A percentile compares a stretch with the other conserved stretches of the same genome.
Conservation (phyloP, 306 rosid species). For the Cyclanthera cordifolia region DNA sequence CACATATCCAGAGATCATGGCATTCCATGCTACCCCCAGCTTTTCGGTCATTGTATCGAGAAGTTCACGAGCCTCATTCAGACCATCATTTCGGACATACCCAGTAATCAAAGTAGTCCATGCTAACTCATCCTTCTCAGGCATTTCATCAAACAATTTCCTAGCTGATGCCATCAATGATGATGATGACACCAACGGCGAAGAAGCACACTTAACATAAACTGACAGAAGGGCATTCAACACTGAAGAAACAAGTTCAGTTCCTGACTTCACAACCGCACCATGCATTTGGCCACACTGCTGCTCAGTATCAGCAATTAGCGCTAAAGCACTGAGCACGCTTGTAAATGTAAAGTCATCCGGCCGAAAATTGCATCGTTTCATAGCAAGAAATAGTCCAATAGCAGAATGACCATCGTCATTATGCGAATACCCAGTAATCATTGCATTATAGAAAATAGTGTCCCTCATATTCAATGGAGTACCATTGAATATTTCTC, state of each 20-base stretch:
- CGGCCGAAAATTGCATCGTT: background rate
- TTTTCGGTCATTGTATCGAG: slow-evolving; percentile 16
- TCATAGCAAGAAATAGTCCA: background rate
- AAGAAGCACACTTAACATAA: slow-evolving; percentile 17
- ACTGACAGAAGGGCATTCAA: slow-evolving; percentile 14
- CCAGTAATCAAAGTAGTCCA: slow-evolving; percentile 12
- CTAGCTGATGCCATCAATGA: slow-evolving; percentile 14
- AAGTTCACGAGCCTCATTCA: background rate
- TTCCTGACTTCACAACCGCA: slow-evolving; percentile 16
- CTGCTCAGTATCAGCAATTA: slow-evolving; percentile 14
- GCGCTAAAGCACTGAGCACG: slow-evolving; percentile 11
- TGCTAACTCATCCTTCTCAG: slow-evolving; percentile 12
- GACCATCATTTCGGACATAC: background rate
- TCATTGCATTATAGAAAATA: slow-evolving; percentile 1
- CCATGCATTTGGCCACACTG: slow-evolving; percentile 13
- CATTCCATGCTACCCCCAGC: slow-evolving; percentile 2
- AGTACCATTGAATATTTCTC: slow-evolving; percentile 7
- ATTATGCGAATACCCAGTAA: slow-evolving; percentile 12
- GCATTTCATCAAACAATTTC: background rate
- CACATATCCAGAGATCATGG: background rate
- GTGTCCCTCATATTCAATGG: slow-evolving; percentile 15
- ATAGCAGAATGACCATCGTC: slow-evolving; percentile 9
- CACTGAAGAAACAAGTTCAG: slow-evolving; percentile 9
- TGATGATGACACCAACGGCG: slow-evolving; percentile 15
- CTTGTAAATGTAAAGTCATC: slow-evolving; percentile 11